phyloP scores from a whole-genome alignment of 2,329 filamentous ascomycete species.

The Sclerotinia trifoliorum region DNA sequence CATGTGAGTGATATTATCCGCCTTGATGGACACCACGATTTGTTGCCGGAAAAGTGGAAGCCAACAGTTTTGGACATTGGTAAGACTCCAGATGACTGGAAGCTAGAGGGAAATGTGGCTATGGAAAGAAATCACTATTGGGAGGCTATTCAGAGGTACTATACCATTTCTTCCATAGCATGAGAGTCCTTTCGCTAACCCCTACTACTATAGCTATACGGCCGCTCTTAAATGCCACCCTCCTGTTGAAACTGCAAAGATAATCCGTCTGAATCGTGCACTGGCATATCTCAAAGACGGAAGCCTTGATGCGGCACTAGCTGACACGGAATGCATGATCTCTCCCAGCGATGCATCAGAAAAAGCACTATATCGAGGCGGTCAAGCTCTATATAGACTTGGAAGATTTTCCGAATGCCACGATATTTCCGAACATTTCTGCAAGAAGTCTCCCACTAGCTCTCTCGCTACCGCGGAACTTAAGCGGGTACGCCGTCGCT shows the following conservation, averaged over 20 bases:
- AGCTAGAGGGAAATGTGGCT: constrained; percentile 21
- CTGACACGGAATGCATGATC: constrained; percentile 29
- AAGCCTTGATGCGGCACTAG: constrained; percentile 42
- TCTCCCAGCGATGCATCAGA: neutral
- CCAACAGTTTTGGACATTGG: constrained; percentile 4
- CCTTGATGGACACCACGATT: constrained; percentile 12
- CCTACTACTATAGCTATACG: constrained; percentile 31
- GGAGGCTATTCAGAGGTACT: constrained; percentile 22
- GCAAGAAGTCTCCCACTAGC: constrained; percentile 22
- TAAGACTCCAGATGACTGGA: constrained; percentile 20
- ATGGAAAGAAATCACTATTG: constrained; percentile 16
- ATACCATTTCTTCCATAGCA: neutral
- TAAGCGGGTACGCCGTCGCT: constrained; percentile 18
- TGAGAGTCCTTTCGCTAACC: constrained; percentile 29
- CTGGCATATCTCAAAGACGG: constrained; percentile 39
- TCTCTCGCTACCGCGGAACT: constrained; percentile 13
- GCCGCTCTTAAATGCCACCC: constrained; percentile 29
- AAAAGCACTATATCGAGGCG: constrained; percentile 22
- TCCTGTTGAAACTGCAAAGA: constrained; percentile 38
- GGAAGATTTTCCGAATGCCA: constrained; percentile 22
- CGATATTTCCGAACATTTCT: constrained; percentile 21
- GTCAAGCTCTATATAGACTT: constrained; percentile 23
- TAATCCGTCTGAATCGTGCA: constrained; percentile 41
- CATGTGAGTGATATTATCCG: constrained; percentile 36
- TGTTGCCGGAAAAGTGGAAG: constrained; percentile 17